These are phyloP conservation scores for Scenedesmus sp. DNA, from an alignment of 163 green algal species.

Conservation along the genomic window DNA sequence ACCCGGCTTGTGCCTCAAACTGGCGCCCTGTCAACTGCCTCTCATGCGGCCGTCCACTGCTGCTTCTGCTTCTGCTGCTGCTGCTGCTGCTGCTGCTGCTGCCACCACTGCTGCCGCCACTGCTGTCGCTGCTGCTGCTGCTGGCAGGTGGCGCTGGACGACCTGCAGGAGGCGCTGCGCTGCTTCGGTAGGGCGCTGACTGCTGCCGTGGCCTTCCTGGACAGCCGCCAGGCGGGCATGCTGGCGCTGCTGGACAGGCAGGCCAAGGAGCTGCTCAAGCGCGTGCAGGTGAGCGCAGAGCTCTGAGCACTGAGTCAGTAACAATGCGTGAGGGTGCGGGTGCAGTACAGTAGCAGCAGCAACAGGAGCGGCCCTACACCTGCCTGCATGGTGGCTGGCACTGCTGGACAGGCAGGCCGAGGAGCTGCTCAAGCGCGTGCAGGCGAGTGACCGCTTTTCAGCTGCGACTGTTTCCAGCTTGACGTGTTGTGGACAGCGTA, in stretches of 20 bases:
- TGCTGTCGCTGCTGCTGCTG: not conserved
- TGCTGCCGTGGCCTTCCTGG: slow-evolving; percentile 21
- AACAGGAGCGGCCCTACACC: too few species aligned
- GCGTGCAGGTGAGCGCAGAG: not conserved
- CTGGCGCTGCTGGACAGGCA: slow-evolving; percentile 36
- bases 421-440: slow-evolving; percentile 12
- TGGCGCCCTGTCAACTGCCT: too few species aligned
- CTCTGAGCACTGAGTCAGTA: not conserved
- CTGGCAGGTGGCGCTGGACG: slow-evolving; percentile 17
- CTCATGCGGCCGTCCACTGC: too few species aligned
- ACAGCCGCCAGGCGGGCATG: slow-evolving; percentile 35
- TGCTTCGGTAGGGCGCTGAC: not conserved
- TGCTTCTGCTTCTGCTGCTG: too few species aligned
- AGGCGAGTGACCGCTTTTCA: not conserved
- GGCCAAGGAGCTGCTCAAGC: slow-evolving; percentile 23
- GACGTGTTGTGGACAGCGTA: not conserved
- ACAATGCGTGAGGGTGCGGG: not conserved
- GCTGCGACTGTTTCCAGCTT: not conserved
- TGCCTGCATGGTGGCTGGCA: not conserved
- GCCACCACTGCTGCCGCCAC: not conserved
- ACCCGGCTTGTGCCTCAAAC: too few species aligned
- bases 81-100: too few species aligned
- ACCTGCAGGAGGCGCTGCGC: slow-evolving; percentile 24
- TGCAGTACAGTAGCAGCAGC: too few species aligned
- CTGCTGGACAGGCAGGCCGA: slow-evolving; percentile 40